These are phyloP conservation scores for Skeletonema costatum DNA, from an alignment of 108 stramenopile species.

Conservation along the genomic window DNA sequence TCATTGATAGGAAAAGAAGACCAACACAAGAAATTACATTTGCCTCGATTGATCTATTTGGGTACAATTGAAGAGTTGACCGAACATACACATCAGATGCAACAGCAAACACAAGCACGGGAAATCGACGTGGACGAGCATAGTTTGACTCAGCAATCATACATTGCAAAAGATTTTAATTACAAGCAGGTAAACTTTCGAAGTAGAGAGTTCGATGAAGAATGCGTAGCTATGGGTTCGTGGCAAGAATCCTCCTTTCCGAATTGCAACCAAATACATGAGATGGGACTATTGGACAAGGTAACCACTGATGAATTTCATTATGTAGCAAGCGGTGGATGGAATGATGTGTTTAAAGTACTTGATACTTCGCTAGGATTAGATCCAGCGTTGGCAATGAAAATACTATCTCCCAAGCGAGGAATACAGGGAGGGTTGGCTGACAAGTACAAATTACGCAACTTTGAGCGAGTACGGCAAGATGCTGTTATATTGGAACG, in stretches of 20 bases:
- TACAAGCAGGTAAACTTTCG: not conserved
- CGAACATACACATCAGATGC: not conserved
- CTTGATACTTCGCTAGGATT: not conserved
- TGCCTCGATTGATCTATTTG: not conserved
- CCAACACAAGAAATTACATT: not conserved
- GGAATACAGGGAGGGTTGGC: constrained; percentile 5
- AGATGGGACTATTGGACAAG: constrained; percentile 4
- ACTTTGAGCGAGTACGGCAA: constrained; percentile 17
- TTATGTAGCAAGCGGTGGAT: constrained; percentile 23
- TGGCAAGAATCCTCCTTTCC: constrained; percentile 23
- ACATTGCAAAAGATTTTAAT: not conserved
- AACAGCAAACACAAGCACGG: not conserved
- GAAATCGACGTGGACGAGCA: not conserved
- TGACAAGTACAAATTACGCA: constrained; percentile 11
- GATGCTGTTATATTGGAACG: constrained; percentile 20
- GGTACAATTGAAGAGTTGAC: not conserved
- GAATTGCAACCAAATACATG: constrained; percentile 23
- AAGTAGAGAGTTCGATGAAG: constrained; percentile 1
- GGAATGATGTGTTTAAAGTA: constrained; percentile 26
- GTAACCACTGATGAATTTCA: constrained; percentile 1
- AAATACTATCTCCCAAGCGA: constrained; percentile 11
- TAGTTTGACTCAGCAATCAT: not conserved
- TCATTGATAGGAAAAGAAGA: not conserved
- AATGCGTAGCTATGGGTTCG: constrained; percentile 8
- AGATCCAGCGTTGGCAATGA: constrained; percentile 9